These are phyloP conservation scores for Tetrapisispora arboricola DNA, from an alignment of 805 yeast species.

Conservation along the genomic window DNA sequence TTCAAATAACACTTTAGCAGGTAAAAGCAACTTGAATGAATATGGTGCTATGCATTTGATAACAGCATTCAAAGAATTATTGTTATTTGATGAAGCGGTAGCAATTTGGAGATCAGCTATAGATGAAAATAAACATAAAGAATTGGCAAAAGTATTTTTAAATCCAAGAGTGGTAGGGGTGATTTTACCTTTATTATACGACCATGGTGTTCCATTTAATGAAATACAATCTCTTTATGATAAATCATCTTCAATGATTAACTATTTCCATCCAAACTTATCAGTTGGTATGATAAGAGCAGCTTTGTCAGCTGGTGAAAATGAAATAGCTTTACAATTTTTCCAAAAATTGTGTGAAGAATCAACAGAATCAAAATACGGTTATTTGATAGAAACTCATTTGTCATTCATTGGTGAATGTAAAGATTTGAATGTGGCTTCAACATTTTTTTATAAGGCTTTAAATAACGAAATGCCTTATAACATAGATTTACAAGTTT, in stretches of 20 bases:
- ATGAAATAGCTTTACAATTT: constrained; percentile 51
- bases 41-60: constrained; percentile 49
- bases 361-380: constrained; percentile 36
- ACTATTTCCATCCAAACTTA: constrained; percentile 36
- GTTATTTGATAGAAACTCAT: constrained; percentile 63
- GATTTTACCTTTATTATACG: constrained; percentile 55
- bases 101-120: constrained; percentile 53
- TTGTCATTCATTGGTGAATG: constrained; percentile 69
- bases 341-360: constrained; percentile 51
- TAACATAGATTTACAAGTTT: constrained; percentile 58
- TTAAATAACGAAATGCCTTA: constrained; percentile 64
- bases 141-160: constrained; percentile 35
- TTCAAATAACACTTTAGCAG: constrained; percentile 39
- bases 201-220: constrained; percentile 49
- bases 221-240: constrained; percentile 51
- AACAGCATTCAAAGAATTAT: constrained; percentile 50
- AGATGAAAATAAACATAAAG: constrained; percentile 13
- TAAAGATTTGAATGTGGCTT: constrained; percentile 60
- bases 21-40: constrained; percentile 36
- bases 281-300: constrained; percentile 67
- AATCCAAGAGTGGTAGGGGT: constrained; percentile 59
- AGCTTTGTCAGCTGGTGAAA: constrained; percentile 53
- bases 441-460: constrained; percentile 65
- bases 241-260: constrained; percentile 29
- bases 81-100: constrained; percentile 52